Evolutionary conservation across 1,284 basidiomycete species (phyloP).

Genomic region (Ceratobasidium sp.): DNA sequence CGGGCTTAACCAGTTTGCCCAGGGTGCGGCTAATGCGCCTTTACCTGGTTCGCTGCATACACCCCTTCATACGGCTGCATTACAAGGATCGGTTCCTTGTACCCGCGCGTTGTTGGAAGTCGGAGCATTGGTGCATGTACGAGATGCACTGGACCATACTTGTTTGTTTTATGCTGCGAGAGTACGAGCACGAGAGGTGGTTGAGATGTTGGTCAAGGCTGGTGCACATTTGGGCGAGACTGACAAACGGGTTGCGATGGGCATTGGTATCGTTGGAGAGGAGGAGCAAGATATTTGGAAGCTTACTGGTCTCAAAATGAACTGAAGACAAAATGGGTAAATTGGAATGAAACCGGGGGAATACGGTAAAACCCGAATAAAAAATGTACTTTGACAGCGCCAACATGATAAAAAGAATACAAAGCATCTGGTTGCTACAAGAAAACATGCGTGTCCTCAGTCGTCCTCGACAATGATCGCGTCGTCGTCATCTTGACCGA

Average conservation of each 20-base stretch:
- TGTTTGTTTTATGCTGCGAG: constrained; percentile 73
- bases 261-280: constrained; percentile 42
- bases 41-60: constrained; percentile 61
- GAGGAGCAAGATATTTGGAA: constrained; percentile 43
- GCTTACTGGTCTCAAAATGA: constrained; percentile 37
- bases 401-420: constrained; percentile 12
- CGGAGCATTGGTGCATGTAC: constrained; percentile 85
- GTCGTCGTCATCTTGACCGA: constrained; percentile 48
- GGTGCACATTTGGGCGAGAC: constrained; percentile 74
- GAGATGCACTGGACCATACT: constrained; percentile 79
- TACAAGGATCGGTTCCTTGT: constrained; percentile 66
- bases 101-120: constrained; percentile 69
- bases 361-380: no score
- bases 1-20: constrained; percentile 20
- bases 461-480: constrained; percentile 47
- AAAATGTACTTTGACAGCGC: constrained; percentile 26
- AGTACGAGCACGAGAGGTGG: constrained; percentile 50
- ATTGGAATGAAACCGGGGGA: constrained; percentile 17
- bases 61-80: constrained; percentile 79
- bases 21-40: constrained; percentile 32
- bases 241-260: constrained; percentile 57
- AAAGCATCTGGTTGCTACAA: constrained; percentile 1
- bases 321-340: constrained; percentile 10
- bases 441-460: constrained; percentile 18
- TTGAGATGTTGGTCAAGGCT: constrained; percentile 70